Evolutionary conservation across 352 stramenopile species (phyloP), one percentile per base, ranked within the genome.

Genomic region (Phytophthora pluvialis): DNA sequence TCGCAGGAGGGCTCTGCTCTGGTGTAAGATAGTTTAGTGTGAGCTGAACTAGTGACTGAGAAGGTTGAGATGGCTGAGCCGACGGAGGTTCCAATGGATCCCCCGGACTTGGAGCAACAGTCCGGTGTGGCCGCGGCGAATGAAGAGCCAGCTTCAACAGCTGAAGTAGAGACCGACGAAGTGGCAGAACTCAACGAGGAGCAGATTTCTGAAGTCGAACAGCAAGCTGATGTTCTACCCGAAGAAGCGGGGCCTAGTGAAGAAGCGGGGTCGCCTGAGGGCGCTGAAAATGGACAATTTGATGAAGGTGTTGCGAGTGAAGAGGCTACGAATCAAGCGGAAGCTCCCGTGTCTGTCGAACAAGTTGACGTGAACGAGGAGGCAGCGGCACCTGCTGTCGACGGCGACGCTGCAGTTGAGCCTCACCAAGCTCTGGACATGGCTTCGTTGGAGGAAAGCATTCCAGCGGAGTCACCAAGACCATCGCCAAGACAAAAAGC

Each of bases 401-500:
- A 21, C 2, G 21, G 21, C 21, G 21, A 28, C 3, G 13, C 10
- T 15, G 12, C 6, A 2, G 13, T 40, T 28, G 49, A 62, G 18
- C 39, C 46, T 1, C 61, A 65, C 15, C 46, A 73, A 52, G 39
- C 42, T 25, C 35, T 74, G 61, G 67, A 67, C 4, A 56, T 74
- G 48, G 36, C 25, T 32, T 26, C 40, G 4, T 31, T 74, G 10
- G 64, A 59, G 29, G 38, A 61, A 25, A 60, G 10, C 21, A 16
- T 68, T n/a, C 48, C 49, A 18, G 5, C 29, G 1, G 55, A 60
- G 15, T 43, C 49, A 6, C 28, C 48, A 12, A 13, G 26, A 7
- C 29, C 43, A 1, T 45, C 52, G 8, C 25, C 45, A 13, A n/a
- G 40, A 15, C 40, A 47, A 1, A 67, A 60, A n/a, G 29, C 33